Evolutionary conservation across 805 yeast genomes (phyloP).

Genomic region (Cyberlindnera americana): DNA sequence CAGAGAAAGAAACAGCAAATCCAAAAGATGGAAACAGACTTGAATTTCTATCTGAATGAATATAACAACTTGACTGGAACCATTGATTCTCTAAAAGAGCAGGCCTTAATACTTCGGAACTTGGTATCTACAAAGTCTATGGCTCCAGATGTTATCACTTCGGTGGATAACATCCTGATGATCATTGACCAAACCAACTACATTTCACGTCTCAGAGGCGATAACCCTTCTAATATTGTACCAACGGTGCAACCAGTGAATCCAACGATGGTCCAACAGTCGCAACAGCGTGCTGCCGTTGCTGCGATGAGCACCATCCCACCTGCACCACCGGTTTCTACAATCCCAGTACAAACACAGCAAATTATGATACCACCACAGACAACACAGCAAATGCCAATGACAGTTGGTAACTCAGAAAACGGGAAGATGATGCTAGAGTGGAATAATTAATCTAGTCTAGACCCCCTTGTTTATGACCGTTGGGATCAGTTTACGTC

Average conservation of each 20-base stretch:
- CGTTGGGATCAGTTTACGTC: too few relatives aligned
- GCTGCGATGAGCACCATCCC: conserved; percentile 4
- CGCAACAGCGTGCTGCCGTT: conserved; percentile 11
- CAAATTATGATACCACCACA: background rate
- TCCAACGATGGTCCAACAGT: conserved; percentile 25
- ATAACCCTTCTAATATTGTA: conserved; percentile 23
- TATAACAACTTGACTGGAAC: conserved; percentile 63
- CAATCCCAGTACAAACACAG: background rate
- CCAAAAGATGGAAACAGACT: conserved; percentile 75
- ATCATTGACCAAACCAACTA: conserved; percentile 25
- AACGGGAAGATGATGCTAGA: conserved; percentile 1
- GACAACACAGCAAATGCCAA: background rate
- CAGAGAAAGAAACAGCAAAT: conserved; percentile 90
- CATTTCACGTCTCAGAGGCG: conserved; percentile 26
- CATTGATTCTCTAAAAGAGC: conserved; percentile 55
- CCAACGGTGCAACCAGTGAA: conserved; percentile 31
- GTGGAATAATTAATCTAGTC: background rate
- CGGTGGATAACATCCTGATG: conserved; percentile 26
- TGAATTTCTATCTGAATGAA: conserved; percentile 64
- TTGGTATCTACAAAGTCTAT: conserved; percentile 32
- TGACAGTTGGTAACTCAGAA: background rate
- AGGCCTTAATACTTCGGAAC: conserved; percentile 46
- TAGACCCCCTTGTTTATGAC: too few relatives aligned
- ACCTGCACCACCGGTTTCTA: background rate
- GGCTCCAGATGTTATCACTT: conserved; percentile 44